A percentile compares a stretch with the other conserved stretches of the same genome.
These are phyloP conservation scores for Conoideocrella luteorostrata DNA, from an alignment of 2,329 filamentous ascomycete genomes.

Conservation along the genomic window DNA sequence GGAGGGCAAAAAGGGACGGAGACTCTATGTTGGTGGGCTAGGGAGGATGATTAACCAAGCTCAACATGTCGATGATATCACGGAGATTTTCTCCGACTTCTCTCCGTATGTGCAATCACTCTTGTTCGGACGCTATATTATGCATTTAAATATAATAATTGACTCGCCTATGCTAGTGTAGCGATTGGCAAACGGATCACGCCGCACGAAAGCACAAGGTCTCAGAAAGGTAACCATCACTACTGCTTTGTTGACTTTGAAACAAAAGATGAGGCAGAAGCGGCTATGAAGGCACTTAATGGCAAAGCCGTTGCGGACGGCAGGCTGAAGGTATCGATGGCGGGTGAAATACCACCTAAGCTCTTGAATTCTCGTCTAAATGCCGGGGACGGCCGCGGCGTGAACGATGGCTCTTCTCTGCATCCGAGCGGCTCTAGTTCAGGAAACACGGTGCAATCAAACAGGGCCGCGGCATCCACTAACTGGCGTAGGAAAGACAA, in stretches of 20 bases:
- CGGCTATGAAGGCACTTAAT: conserved; percentile 33
- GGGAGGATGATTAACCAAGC: conserved; percentile 41
- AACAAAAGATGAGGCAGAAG: conserved; percentile 44
- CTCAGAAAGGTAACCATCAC: conserved; percentile 49
- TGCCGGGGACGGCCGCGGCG: too few relatives aligned
- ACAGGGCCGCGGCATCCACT: too few relatives aligned
- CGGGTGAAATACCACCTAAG: too few relatives aligned
- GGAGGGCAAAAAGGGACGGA: too few relatives aligned
- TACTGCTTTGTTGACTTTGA: conserved; percentile 60
- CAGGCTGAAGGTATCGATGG: conserved; percentile 12
- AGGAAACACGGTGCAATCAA: too few relatives aligned
- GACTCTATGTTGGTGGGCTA: conserved; percentile 47
- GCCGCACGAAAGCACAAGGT: conserved; percentile 47
- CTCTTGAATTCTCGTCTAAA: too few relatives aligned
- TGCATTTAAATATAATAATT: too few relatives aligned
- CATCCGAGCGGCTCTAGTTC: too few relatives aligned
- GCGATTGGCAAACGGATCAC: conserved; percentile 48
- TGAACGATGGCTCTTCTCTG: too few relatives aligned
- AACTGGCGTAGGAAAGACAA: too few relatives aligned
- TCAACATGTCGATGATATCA: conserved; percentile 39
- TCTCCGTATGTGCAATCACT: conserved; percentile 27
- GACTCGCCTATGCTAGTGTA: conserved; percentile 14
- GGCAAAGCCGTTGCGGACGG: conserved; percentile 17
- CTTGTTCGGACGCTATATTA: too few relatives aligned
- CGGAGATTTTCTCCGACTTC: conserved; percentile 39